Percentiles rank a stretch among this genome's conserved stretches.
Conservation (phyloP, 169 alveolate genomes). For the Plasmodium knowlesi region DNA sequence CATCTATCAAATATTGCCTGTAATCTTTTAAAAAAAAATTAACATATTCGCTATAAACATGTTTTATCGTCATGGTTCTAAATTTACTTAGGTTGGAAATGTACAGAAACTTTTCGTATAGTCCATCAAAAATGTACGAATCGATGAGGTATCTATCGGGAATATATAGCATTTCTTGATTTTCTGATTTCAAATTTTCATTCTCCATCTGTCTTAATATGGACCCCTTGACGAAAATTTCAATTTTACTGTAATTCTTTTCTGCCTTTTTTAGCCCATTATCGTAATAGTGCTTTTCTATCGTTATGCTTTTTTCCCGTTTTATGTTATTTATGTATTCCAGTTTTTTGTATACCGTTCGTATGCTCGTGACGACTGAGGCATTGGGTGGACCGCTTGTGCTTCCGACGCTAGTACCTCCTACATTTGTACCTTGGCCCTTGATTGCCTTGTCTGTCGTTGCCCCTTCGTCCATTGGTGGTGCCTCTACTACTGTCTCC, state of each 20-base stretch:
- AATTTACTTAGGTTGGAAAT: slow-evolving; percentile 7
- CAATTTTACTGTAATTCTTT: not conserved
- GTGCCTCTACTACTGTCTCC: not conserved
- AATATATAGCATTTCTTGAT: not conserved
- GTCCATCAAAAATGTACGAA: slow-evolving; percentile 38
- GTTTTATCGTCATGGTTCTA: slow-evolving; percentile 26
- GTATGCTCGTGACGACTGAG: not conserved
- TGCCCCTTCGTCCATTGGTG: not conserved
- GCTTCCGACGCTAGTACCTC: not conserved
- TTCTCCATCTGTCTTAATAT: not conserved
- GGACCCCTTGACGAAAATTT: not conserved
- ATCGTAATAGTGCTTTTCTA: slow-evolving; percentile 17
- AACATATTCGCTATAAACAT: slow-evolving; percentile 32
- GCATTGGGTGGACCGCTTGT: no score
- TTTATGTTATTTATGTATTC: slow-evolving; percentile 43
- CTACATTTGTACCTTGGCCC: no score
- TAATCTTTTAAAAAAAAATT: slow-evolving; percentile 24
- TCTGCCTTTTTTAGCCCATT: slow-evolving; percentile 31
- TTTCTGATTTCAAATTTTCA: not conserved
- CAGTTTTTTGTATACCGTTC: slow-evolving; percentile 34
- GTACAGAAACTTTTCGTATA: slow-evolving; percentile 16
- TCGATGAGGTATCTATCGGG: slow-evolving; percentile 20
- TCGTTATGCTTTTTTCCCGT: not conserved
- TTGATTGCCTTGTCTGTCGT: not conserved
- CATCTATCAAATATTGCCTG: slow-evolving; percentile 1